These are phyloP conservation scores for Clarireedia hainanense DNA, from an alignment of 2,329 filamentous ascomycete genomes.

Conservation along the genomic window DNA sequence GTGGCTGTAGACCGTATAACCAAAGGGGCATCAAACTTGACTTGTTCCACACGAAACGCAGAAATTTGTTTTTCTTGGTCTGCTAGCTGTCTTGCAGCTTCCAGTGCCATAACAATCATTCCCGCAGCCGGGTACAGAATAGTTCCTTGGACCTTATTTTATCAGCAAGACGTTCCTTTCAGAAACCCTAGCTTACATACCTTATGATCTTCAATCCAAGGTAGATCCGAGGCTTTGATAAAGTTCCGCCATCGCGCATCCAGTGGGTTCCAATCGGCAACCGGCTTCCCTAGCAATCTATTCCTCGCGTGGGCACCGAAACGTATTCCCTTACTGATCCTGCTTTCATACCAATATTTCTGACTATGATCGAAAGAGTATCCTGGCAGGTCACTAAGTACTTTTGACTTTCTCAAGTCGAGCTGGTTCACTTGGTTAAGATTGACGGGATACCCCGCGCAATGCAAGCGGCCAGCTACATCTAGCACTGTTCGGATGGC, in stretches of 20 bases:
- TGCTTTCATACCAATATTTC: constrained; percentile 45
- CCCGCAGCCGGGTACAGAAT: constrained; percentile 27
- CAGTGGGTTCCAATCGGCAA: constrained; percentile 14
- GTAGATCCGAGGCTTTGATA: constrained; percentile 19
- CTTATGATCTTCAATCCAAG: constrained; percentile 20
- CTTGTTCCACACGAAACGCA: constrained; percentile 28
- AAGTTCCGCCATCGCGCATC: constrained; percentile 27
- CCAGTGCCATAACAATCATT: constrained; percentile 28
- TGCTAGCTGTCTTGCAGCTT: constrained; percentile 18
- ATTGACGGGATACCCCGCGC: neutral
- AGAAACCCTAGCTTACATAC: neutral
- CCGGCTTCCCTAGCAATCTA: constrained; percentile 23
- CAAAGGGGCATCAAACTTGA: constrained; percentile 37
- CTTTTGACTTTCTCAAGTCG: neutral
- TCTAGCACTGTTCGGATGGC: neutral
- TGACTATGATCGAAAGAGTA: constrained; percentile 46
- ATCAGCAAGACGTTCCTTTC: neutral
- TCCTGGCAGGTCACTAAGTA: constrained; percentile 37
- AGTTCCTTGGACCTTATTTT: neutral
- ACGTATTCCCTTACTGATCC: constrained; percentile 37
- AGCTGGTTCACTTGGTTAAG: neutral
- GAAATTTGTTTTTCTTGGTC: neutral
- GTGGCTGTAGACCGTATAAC: constrained; percentile 30
- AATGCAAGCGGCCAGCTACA: neutral
- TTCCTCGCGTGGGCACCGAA: constrained; percentile 38